Conservation (phyloP, 192 early-diverging fungal genomes). For the Spizellomyces sp. region DNA sequence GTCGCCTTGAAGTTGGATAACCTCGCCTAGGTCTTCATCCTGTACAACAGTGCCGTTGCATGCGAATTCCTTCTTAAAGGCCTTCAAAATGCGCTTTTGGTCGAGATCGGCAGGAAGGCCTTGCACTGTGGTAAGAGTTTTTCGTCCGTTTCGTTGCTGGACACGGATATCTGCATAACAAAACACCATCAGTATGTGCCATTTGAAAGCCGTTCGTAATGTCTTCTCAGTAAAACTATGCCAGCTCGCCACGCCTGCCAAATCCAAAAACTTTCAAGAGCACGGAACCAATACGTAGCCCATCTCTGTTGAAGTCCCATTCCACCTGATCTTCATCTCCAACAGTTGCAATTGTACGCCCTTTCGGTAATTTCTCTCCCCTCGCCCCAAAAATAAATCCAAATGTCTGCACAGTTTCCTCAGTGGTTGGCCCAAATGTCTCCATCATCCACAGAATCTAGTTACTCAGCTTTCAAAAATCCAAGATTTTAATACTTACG, state of each 20-base stretch:
- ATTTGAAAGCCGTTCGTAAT: conserved; percentile 1
- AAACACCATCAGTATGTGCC: conserved; percentile 10
- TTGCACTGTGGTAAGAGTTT: conserved; percentile 94
- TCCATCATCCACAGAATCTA: not conserved
- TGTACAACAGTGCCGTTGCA: conserved; percentile 95
- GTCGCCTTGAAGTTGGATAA: conserved; percentile 96
- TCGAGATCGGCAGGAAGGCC: conserved; percentile 86
- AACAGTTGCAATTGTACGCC: not conserved
- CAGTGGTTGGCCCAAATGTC: not conserved
- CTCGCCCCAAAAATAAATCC: too few relatives aligned
- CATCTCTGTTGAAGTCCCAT: too few relatives aligned
- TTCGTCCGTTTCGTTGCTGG: conserved; percentile 95
- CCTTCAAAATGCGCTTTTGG: conserved; percentile 90
- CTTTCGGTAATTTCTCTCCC: not conserved
- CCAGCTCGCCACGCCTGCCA: not conserved
- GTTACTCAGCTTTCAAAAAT: not conserved
- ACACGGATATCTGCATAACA: conserved; percentile 87
- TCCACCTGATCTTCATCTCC: too few relatives aligned
- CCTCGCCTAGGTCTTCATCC: conserved; percentile 88
- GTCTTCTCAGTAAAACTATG: too few relatives aligned
- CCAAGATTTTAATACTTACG: conserved; percentile 37
- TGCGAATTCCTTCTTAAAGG: conserved; percentile 95
- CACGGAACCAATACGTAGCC: too few relatives aligned
- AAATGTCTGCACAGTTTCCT: too few relatives aligned
- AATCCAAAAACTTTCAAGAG: too few relatives aligned